These are phyloP conservation scores for Simmondsia chinensis DNA, from an alignment of 148 eudicot species.

Conservation along the genomic window DNA sequence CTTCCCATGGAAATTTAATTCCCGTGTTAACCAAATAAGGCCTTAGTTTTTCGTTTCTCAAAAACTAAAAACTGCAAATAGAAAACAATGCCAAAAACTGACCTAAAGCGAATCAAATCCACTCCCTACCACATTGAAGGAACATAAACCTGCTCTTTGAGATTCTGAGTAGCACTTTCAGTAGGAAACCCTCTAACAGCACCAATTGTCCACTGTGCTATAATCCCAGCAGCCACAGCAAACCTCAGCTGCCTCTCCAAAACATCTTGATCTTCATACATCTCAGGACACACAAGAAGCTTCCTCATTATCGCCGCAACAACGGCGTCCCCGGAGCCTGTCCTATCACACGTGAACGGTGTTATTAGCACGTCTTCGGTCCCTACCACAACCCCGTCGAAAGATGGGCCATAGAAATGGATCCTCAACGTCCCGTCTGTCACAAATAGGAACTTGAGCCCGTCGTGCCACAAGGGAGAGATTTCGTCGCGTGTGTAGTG, in stretches of 20 bases:
- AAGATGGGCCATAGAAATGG: constrained; percentile 67
- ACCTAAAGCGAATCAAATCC: no score
- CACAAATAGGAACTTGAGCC: constrained; percentile 66
- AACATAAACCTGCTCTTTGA: constrained; percentile 73
- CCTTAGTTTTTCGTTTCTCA: no score
- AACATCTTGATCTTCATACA: constrained; percentile 53
- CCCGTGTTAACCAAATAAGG: no score
- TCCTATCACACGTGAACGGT: constrained; percentile 84
- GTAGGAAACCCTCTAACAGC: constrained; percentile 73
- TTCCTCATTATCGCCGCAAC: constrained; percentile 94
- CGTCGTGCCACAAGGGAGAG: constrained; percentile 78
- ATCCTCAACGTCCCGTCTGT: constrained; percentile 86
- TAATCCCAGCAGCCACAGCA: constrained; percentile 78
- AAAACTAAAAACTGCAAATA: no score
- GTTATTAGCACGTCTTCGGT: constrained; percentile 92
- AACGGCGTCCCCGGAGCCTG: constrained; percentile 90
- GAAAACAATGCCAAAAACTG: no score
- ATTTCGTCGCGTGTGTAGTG: constrained; percentile 81
- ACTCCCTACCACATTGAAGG: constrained; percentile 72
- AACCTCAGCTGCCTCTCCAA: constrained; percentile 76
- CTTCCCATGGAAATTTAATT: no score
- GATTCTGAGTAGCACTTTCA: constrained; percentile 75
- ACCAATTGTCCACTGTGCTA: constrained; percentile 88
- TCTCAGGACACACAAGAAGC: constrained; percentile 60
- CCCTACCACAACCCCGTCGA: constrained; percentile 82